Evolutionary conservation across 163 green algal genomes (phyloP), one percentile per base, ranked within the genome.

Genomic region (Chlorella variabilis): DNA sequence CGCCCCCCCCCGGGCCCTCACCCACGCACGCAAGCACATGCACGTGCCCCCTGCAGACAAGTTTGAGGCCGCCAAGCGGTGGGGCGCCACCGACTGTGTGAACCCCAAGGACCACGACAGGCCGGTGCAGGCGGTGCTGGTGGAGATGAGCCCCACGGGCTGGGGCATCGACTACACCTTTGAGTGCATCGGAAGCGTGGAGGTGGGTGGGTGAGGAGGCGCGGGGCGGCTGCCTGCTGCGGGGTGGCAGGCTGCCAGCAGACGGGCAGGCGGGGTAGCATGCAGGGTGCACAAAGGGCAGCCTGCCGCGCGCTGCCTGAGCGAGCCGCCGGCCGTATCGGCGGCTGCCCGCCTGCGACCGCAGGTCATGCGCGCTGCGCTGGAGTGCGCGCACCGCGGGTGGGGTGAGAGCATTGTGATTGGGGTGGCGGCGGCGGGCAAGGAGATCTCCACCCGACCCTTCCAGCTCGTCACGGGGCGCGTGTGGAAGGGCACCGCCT

Each of bases 391-490:
- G 2, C 96, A 99, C 88, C 94, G 87, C 61, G 93, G 93, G 45
- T 99, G 97, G 97, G 97, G 97, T 34, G 83, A 95, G 84, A 95
- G 85, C 0, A 88, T 98, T 3, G 92, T 99, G 56, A 97, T 99
- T 69, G 97, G 97, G 2, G 97, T 99, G 71, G 97, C 97, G 31
- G 96, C 87, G 9, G 79, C 94, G 31, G 97, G 97, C 21, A 91
- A 98, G 90, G 96, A 99, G 92, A 96, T 99, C 58, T 82, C 86
- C 71, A 99, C 97, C 17, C 89, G 97, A 1, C 97, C 97, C 39
- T 99, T 99, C 91, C 96, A 99, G 90, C 90, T 99, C 20, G 96
- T 99, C 31, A 99, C 97, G 9, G 97, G 97, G 0, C 91, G 97
- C 20, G 83, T 93, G 58, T 99, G 97, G 97, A 96, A 93, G 86